Evolutionary conservation across 192 early-diverging fungal species (phyloP).

Genomic region (Rhizophagus clarus): DNA sequence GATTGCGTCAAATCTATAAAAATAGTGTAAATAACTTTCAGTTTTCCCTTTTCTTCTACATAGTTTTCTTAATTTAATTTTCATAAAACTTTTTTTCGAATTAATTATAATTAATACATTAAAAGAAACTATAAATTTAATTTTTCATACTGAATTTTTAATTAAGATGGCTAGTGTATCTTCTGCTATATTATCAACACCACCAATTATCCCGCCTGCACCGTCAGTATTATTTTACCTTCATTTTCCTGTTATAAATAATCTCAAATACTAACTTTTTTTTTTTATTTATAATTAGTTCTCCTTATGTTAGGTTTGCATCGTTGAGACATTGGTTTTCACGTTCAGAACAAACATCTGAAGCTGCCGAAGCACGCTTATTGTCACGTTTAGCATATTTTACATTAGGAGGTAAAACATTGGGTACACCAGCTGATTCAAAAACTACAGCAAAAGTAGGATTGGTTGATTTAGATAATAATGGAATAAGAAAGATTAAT

Average conservation of each 20-base stretch:
- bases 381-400: constrained; percentile 58
- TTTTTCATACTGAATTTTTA: background rate
- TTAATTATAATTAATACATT: no score
- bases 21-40: no score
- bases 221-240: background rate
- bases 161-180: background rate
- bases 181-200: background rate
- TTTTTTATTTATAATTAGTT: background rate
- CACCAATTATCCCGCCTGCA: constrained; percentile 18
- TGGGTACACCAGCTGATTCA: constrained; percentile 24
- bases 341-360: constrained; percentile 43
- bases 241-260: background rate
- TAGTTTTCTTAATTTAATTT: no score
- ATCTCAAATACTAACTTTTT: background rate
- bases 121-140: no score
- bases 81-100: no score
- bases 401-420: constrained; percentile 41
- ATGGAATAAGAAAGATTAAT: constrained; percentile 54
- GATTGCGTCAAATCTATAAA: no score
- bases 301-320: constrained; percentile 26
- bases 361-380: constrained; percentile 60
- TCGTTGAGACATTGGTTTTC: constrained; percentile 41
- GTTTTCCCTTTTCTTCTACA: no score
- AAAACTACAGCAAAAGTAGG: constrained; percentile 54
- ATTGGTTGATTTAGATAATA: constrained; percentile 54